Evolutionary conservation across 352 stramenopile species (phyloP).

Genomic region (Globisporangium middletonii): DNA sequence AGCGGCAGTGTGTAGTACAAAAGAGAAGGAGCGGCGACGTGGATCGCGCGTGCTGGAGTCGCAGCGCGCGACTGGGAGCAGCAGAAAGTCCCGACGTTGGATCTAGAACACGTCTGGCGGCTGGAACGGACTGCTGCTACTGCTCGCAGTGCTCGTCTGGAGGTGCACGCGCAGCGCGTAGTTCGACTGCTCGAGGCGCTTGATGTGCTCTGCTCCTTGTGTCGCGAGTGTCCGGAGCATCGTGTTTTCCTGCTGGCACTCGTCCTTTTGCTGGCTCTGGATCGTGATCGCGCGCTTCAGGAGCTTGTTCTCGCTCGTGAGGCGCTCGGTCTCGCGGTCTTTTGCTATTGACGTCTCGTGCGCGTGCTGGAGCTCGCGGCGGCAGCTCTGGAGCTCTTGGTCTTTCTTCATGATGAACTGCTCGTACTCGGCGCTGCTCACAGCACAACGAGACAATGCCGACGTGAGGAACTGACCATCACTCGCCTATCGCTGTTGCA

Average conservation of each 20-base stretch:
- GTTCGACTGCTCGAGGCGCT: constrained; percentile 82
- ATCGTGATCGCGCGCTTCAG: constrained; percentile 82
- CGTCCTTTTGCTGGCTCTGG: constrained; percentile 86
- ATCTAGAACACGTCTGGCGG: constrained; percentile 69
- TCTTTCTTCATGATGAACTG: constrained; percentile 83
- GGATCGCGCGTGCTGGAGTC: background rate
- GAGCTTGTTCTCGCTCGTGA: constrained; percentile 81
- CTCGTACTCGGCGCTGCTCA: constrained; percentile 56
- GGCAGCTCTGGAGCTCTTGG: constrained; percentile 54
- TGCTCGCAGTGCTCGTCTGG: constrained; percentile 63
- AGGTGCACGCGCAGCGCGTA: constrained; percentile 83
- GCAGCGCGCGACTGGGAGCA: background rate
- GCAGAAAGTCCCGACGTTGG: background rate
- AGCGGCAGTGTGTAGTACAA: too few species aligned
- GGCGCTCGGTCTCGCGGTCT: constrained; percentile 49
- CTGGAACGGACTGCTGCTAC: constrained; percentile 24
- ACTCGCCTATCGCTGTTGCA: background rate
- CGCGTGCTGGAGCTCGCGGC: constrained; percentile 43
- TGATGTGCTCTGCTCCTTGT: constrained; percentile 83
- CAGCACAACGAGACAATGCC: background rate
- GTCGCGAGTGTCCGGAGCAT: constrained; percentile 66
- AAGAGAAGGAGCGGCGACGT: too few species aligned
- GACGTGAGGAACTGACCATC: background rate
- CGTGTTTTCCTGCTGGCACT: constrained; percentile 65
- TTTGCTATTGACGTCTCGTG: constrained; percentile 32